These are phyloP conservation scores for Selenicereus undatus DNA, from an alignment of 148 eudicot species.

Conservation along the genomic window DNA sequence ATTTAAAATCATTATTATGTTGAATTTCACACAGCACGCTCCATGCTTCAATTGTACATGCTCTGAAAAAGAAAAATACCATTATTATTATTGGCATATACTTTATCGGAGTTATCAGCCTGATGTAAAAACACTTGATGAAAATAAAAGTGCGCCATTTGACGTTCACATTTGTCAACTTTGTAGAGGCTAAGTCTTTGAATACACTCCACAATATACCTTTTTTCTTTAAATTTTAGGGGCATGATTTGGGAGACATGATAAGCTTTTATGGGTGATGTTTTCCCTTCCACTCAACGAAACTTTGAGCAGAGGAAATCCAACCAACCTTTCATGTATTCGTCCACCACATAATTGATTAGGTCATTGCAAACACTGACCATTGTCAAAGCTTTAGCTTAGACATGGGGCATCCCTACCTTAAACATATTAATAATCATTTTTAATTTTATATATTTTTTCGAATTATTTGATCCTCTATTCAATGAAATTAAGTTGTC, in stretches of 20 bases:
- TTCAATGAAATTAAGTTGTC: too few relatives aligned
- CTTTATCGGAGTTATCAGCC: neutral
- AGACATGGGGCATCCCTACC: neutral
- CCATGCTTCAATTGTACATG: too few relatives aligned
- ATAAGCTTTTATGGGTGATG: neutral
- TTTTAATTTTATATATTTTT: too few relatives aligned
- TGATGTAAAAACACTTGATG: neutral
- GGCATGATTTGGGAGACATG: neutral
- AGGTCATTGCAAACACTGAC: neutral
- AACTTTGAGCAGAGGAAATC: neutral
- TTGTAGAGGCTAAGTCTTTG: neutral
- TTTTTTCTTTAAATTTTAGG: neutral
- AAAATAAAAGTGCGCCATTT: neutral
- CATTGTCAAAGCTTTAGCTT: neutral
- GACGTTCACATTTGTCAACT: neutral
- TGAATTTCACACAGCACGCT: too few relatives aligned
- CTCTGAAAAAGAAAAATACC: too few relatives aligned
- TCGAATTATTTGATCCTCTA: too few relatives aligned
- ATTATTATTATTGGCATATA: neutral
- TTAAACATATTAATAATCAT: neutral
- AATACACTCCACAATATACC: neutral
- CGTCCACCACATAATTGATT: neutral
- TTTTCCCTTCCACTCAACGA: constrained; percentile 19
- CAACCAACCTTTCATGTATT: neutral
- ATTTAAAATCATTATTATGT: too few relatives aligned